Conservation (phyloP, 2,329 filamentous ascomycete species). For the Claviceps africana region DNA sequence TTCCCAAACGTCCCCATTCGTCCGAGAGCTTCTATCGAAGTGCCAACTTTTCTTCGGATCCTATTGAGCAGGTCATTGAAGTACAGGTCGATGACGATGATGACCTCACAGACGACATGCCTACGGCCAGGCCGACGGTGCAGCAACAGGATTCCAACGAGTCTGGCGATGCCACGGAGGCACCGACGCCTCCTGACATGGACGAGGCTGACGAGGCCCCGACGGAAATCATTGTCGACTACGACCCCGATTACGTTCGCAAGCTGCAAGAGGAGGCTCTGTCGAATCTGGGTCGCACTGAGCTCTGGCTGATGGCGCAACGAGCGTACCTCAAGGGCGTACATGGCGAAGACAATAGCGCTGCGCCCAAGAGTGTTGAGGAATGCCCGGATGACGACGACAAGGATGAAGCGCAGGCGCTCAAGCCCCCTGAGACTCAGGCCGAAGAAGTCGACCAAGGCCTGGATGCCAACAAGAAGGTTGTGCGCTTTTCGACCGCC, state of each 20-base stretch:
- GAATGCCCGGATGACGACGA: slow-evolving; percentile 21
- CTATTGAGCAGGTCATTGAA: slow-evolving; percentile 57
- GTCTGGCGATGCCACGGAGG: slow-evolving; percentile 17
- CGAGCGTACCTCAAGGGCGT: slow-evolving; percentile 60
- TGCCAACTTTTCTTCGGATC: slow-evolving; percentile 24
- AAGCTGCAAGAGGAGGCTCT: slow-evolving; percentile 58
- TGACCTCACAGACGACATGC: slow-evolving; percentile 44
- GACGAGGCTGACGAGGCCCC: slow-evolving; percentile 37
- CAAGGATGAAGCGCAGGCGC: slow-evolving; percentile 9
- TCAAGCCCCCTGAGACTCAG: slow-evolving; percentile 6
- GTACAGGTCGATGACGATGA: slow-evolving; percentile 26
- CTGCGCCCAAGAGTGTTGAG: slow-evolving; percentile 23
- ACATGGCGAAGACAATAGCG: slow-evolving; percentile 29
- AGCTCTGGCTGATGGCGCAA: slow-evolving; percentile 75
- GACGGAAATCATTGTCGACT: slow-evolving; percentile 53
- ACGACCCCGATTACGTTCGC: slow-evolving; percentile 60
- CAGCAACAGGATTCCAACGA: slow-evolving; percentile 18
- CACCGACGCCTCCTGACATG: slow-evolving; percentile 13
- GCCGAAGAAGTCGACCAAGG: slow-evolving; percentile 15
- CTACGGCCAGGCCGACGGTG: slow-evolving; percentile 45
- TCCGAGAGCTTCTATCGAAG: slow-evolving; percentile 26
- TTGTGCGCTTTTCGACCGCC: slow-evolving; percentile 56
- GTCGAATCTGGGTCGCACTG: slow-evolving; percentile 71
- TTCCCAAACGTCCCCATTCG: slow-evolving; percentile 23
- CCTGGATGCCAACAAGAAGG: slow-evolving; percentile 45